Base-by-base conservation (phyloP, 1,284 basidiomycete species). In the Rhodotorula sp. region DNA sequence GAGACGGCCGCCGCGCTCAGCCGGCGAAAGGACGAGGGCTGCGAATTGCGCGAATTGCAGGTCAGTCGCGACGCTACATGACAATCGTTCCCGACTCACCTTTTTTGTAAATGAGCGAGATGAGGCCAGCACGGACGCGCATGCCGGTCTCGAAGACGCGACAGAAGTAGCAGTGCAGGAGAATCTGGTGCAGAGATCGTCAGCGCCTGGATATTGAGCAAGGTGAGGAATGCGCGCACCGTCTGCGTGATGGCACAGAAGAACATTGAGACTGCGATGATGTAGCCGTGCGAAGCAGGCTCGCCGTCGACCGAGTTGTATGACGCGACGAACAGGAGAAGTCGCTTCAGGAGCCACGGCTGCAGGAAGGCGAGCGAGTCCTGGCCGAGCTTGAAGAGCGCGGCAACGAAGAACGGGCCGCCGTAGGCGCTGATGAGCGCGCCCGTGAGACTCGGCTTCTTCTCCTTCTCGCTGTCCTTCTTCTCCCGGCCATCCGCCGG, bases 101-200 rank as follows among this genome's bases (percentile, higher is more conserved):
- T 37, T 70, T 70, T 54, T 70, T 70, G 72, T 77, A 80, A 60
- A 80, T 79, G 1, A 86, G 85, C 0, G 88, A 88, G 48, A 97
- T 87, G 28, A 98, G 84, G 1, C 94, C 93, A 0, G 91, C 89
- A 53, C 93, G 88, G 55, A 96, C 87, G 24, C 93, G 88, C 92
- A 96, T 95, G 67, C 93, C 92, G 22, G 90, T 91, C 76, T 89
- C 86, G 77, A 88, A 91, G 58, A 87, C 87, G 3, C 85, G 83
- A 80, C 92, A 88, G 80, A 93, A 94, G 79, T 93, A 93, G 83
- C 95, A 92, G 77, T 97, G 92, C 67, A 97, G 81, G 61, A 91
- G 83, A n/a, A 71, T 62, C 72, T 73, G 65, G 16, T 18, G 10
- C 22, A 13, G 22, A 15, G 40, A 8, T 3, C n/a, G 62, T 30